Base-by-base conservation (phyloP, 495 filamentous ascomycete species). In the Amphirosellinia nigrospora region DNA sequence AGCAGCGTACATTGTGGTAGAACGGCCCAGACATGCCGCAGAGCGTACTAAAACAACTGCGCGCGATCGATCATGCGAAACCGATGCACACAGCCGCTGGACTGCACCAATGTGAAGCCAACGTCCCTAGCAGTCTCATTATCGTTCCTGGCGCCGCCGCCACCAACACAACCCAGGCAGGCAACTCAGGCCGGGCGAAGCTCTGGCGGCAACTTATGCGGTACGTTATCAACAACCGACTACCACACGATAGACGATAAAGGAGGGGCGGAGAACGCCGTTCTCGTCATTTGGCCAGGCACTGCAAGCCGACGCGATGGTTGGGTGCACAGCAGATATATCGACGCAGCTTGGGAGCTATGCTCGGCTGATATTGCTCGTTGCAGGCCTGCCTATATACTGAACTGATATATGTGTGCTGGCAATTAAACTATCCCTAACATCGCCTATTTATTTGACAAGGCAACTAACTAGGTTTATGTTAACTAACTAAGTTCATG, bases 1-100 rank as follows among this genome's bases (percentile, higher is more conserved):
- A 19, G 63, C 32, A 32, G 32, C 15, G 21, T n/a, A n/a, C n/a
- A n/a, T n/a, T n/a, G n/a, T n/a, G n/a, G n/a, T 28, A 30, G 32
- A 48, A 52, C 45, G 32, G 63, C 30, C 34, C 32, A 21, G n/a
- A 52, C 32, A 21, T 5, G n/a, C 34, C 45, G 45, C 32, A 53
- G 63, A 69, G 23, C 58, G 41, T 69, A 50, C 23, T n/a, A 58
- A 36, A 52, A 62, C 66, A 62, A 19, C 56, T 38, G 56, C 41
- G 36, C 66, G 63, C 63, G 46, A 52, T 52, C 63, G 43, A 69
- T 69, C 43, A 69, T 62, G 58, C 50, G 7, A 48, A 43, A 28
- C 30, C 34, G 64, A 66, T 56, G 64, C 66, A 69, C 34, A 38
- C 41, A 52, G 58, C 66, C 66, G 45, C 66, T 34, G 59, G 53